phyloP scores from a whole-genome alignment of 2,329 filamentous ascomycete species.

The Microdochium trichocladiopsis region DNA sequence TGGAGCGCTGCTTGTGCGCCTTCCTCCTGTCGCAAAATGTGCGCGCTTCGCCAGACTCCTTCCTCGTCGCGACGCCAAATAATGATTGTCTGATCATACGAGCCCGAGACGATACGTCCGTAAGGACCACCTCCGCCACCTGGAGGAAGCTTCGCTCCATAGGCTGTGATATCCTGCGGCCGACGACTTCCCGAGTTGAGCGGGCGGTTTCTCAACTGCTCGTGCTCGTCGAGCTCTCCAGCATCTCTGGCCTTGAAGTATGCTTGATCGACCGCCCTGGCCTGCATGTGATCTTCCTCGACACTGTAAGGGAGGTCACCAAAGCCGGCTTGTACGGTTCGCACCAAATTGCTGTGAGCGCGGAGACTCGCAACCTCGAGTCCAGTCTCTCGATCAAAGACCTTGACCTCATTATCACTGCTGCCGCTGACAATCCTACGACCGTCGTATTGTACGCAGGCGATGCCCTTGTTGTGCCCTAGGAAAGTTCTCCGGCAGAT shows the following conservation, averaged over 20 bases:
- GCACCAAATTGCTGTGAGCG: conserved; percentile 77
- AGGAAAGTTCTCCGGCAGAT: conserved; percentile 69
- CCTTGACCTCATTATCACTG: conserved; percentile 91
- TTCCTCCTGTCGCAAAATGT: conserved; percentile 69
- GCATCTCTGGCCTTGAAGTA: conserved; percentile 58
- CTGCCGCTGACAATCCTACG: conserved; percentile 91
- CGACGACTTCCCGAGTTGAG: conserved; percentile 67
- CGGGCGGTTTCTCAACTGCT: conserved; percentile 25
- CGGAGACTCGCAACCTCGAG: conserved; percentile 84
- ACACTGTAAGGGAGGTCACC: conserved; percentile 78
- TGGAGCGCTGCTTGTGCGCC: conserved; percentile 45
- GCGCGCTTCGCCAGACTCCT: conserved; percentile 75
- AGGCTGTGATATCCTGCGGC: conserved; percentile 69
- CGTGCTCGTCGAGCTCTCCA: conserved; percentile 37
- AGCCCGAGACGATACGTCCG: conserved; percentile 92
- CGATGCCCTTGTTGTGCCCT: conserved; percentile 91
- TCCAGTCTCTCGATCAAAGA: conserved; percentile 81
- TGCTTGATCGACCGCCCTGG: conserved; percentile 62
- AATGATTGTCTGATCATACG: conserved; percentile 92
- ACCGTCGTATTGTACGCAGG: conserved; percentile 94
- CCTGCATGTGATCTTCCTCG: conserved; percentile 66
- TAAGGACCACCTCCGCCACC: conserved; percentile 85
- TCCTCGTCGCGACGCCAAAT: conserved; percentile 86
- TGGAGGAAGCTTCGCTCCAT: conserved; percentile 81
- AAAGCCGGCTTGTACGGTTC: conserved; percentile 92